phyloP scores from a whole-genome alignment of 495 filamentous ascomycete species.

The Aspergillus coremiiformis region DNA sequence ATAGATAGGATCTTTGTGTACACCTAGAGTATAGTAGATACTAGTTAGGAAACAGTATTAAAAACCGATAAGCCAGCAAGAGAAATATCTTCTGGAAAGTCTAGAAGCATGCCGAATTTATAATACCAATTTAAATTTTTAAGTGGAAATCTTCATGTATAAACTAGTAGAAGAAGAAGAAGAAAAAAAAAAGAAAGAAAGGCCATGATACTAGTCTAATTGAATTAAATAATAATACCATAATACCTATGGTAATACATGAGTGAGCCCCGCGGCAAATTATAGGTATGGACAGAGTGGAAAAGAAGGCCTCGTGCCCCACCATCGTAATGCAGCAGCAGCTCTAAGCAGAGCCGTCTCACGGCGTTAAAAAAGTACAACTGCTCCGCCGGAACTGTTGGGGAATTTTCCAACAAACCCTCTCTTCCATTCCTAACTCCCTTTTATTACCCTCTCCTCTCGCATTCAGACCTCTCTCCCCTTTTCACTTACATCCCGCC shows the following conservation, averaged over 20 bases:
- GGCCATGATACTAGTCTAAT: neutral
- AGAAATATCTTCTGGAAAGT: neutral
- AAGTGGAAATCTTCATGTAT: neutral
- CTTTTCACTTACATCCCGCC: neutral
- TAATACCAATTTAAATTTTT: neutral
- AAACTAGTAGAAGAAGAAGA: neutral
- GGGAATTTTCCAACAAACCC: conserved; percentile 22
- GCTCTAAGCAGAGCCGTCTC: conserved; percentile 12
- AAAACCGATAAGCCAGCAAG: neutral
- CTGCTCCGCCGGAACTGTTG: conserved; percentile 36
- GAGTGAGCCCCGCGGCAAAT: conserved; percentile 9
- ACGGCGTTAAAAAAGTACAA: conserved; percentile 31
- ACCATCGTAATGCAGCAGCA: conserved; percentile 9
- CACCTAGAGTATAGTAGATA: too few relatives aligned
- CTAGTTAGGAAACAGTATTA: too few relatives aligned
- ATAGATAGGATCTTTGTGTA: neutral
- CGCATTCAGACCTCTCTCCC: conserved; percentile 11
- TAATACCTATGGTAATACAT: neutral
- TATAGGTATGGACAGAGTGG: conserved; percentile 12
- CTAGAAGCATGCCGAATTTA: neutral
- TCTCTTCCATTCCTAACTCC: conserved; percentile 6
- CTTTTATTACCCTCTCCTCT: conserved; percentile 2
- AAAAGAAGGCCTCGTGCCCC: conserved; percentile 7
- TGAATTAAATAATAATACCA: conserved; percentile 2
- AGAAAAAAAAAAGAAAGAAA: neutral